A percentile compares a stretch with the other conserved stretches of the same genome.
Evolutionary conservation across 371 early-diverging fungal species (phyloP).

Genomic region (Saksenaea vasiformis): DNA sequence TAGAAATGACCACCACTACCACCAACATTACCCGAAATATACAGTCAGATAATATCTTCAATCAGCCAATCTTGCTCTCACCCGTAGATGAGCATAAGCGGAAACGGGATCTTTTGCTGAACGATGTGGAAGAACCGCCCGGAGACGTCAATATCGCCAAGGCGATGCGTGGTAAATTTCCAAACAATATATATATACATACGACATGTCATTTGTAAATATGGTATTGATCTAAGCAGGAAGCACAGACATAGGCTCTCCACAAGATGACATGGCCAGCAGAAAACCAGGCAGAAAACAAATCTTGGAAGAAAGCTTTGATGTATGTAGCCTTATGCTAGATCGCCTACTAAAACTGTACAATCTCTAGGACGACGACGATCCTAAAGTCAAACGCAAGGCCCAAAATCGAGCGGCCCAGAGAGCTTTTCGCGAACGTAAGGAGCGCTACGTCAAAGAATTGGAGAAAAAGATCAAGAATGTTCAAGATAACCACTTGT

Average conservation of each 20-base stretch:
- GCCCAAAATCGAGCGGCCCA: slow-evolving; percentile 81
- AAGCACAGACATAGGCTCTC: neutral
- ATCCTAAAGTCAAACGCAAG: slow-evolving; percentile 62
- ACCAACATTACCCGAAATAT: neutral
- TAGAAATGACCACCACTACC: slow-evolving; percentile 1
- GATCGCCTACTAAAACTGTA: neutral
- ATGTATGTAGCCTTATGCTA: slow-evolving; percentile 14
- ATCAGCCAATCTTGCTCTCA: neutral
- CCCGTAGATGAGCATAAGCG: slow-evolving; percentile 19
- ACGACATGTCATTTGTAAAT: slow-evolving; percentile 6
- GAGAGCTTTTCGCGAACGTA: slow-evolving; percentile 76
- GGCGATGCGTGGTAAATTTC: slow-evolving; percentile 24
- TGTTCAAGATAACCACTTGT: slow-evolving; percentile 50
- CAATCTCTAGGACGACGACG: slow-evolving; percentile 34
- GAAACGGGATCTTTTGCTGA: slow-evolving; percentile 31
- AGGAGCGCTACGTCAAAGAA: slow-evolving; percentile 68
- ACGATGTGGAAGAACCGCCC: slow-evolving; percentile 25
- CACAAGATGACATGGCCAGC: slow-evolving; percentile 17
- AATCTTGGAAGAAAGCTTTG: slow-evolving; percentile 23
- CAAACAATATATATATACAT: no score
- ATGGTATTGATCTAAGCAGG: slow-evolving; percentile 1
- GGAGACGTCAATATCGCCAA: slow-evolving; percentile 32
- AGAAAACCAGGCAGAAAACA: slow-evolving; percentile 38
- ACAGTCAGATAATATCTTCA: slow-evolving; percentile 1
- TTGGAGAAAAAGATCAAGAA: slow-evolving; percentile 65